phyloP scores from a whole-genome alignment of 2,329 filamentous ascomycete species.

The Colletotrichum horii region DNA sequence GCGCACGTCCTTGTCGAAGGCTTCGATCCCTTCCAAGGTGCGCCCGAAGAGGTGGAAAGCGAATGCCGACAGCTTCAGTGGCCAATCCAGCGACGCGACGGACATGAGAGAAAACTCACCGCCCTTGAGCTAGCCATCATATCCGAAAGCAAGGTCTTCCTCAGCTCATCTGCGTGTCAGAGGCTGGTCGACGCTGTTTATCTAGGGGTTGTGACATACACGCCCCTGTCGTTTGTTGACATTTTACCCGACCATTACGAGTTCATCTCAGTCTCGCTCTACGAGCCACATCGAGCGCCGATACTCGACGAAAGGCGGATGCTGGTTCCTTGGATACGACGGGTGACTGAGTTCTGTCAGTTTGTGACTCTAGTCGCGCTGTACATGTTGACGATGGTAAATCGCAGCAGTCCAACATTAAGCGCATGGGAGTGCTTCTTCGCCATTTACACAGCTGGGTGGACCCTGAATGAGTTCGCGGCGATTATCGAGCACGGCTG shows the following conservation, averaged over 20 bases:
- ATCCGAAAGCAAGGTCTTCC: constrained; percentile 71
- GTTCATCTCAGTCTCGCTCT: constrained; percentile 71
- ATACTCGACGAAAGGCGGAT: constrained; percentile 74
- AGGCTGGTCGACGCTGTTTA: constrained; percentile 75
- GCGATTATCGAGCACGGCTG: constrained; percentile 69
- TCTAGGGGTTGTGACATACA: constrained; percentile 72
- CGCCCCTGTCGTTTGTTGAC: constrained; percentile 72
- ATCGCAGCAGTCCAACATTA: constrained; percentile 50
- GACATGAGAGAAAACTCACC: constrained; percentile 62
- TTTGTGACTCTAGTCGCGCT: constrained; percentile 67
- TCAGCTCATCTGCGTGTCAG: constrained; percentile 71
- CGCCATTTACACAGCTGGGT: constrained; percentile 68
- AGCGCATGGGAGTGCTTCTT: constrained; percentile 64
- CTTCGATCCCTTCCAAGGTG: constrained; percentile 75
- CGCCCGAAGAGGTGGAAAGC: constrained; percentile 61
- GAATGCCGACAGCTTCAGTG: constrained; percentile 33
- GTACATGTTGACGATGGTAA: constrained; percentile 69
- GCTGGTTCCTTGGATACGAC: constrained; percentile 73
- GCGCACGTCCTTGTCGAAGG: constrained; percentile 73
- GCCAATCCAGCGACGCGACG: constrained; percentile 42
- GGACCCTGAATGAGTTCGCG: constrained; percentile 70
- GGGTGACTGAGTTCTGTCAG: constrained; percentile 68
- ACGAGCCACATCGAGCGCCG: constrained; percentile 69
- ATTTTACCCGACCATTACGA: constrained; percentile 79
- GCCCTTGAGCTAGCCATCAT: constrained; percentile 76